These are phyloP conservation scores for Trichoderma asperelloides DNA, from an alignment of 495 filamentous ascomycete genomes.

Conservation along the genomic window DNA sequence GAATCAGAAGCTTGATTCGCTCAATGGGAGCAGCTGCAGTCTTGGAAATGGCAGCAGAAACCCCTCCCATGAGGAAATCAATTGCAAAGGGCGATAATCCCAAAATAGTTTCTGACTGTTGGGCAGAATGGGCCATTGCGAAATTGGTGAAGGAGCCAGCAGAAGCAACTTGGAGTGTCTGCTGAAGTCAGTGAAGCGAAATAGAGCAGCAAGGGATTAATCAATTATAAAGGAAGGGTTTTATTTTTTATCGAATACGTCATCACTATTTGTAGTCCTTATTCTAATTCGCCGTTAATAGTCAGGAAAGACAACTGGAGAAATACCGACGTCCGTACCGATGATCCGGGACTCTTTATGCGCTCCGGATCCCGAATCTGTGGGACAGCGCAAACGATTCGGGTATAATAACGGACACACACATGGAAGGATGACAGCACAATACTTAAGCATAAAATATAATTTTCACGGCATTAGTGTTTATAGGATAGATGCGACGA, in stretches of 20 bases:
- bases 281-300: background rate
- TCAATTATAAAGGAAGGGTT: too few relatives aligned
- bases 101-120: background rate
- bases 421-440: background rate
- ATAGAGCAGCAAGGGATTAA: too few relatives aligned
- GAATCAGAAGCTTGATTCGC: constrained; percentile 99
- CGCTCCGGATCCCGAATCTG: background rate
- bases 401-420: background rate
- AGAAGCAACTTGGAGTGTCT: background rate
- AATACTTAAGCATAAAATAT: background rate
- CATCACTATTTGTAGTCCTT: background rate
- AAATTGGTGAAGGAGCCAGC: background rate
- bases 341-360: background rate
- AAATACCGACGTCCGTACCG: background rate
- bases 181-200: background rate
- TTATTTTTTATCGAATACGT: too few relatives aligned
- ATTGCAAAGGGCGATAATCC: constrained; percentile 55
- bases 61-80: constrained; percentile 99
- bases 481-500: background rate
- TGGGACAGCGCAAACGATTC: background rate
- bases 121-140: background rate
- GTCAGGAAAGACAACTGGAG: background rate
- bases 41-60: constrained; percentile 99
- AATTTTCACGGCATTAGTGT: background rate
- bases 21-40: constrained; percentile 99